A percentile compares a stretch with the other conserved stretches of the same genome.
These are phyloP conservation scores for Crepidotus sp. DNA, from an alignment of 1,284 basidiomycete species.

Conservation along the genomic window DNA sequence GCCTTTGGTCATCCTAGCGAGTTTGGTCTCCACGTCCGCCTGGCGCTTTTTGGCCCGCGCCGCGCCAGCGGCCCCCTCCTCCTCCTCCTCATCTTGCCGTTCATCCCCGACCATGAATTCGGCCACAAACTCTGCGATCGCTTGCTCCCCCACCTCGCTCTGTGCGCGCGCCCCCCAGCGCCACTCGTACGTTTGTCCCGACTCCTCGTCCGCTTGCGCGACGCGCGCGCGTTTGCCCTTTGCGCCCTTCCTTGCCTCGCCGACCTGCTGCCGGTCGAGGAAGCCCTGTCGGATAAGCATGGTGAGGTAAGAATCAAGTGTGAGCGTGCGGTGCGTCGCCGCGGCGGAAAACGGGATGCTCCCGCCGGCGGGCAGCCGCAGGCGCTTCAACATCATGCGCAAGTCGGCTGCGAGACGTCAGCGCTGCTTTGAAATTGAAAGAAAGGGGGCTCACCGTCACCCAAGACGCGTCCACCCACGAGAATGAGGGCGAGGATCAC, in stretches of 20 bases:
- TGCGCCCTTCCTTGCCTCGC: slow-evolving; percentile 36
- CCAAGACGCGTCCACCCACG: slow-evolving; percentile 56
- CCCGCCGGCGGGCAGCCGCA: slow-evolving; percentile 41
- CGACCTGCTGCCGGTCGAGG: slow-evolving; percentile 49
- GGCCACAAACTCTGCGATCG: slow-evolving; percentile 55
- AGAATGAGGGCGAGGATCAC: slow-evolving; percentile 65
- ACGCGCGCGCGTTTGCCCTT: slow-evolving; percentile 37
- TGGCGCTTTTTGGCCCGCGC: slow-evolving; percentile 33
- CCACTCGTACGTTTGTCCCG: slow-evolving; percentile 56
- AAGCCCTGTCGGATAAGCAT: slow-evolving; percentile 56
- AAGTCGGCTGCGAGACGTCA: slow-evolving; percentile 38
- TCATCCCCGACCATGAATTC: slow-evolving; percentile 63
- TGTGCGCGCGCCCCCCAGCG: slow-evolving; percentile 70
- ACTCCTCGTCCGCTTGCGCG: slow-evolving; percentile 42
- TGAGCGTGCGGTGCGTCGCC: slow-evolving; percentile 34
- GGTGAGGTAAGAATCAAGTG: slow-evolving; percentile 50
- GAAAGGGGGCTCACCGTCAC: slow-evolving; percentile 43
- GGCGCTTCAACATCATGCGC: slow-evolving; percentile 48
- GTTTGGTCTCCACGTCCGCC: slow-evolving; percentile 27
- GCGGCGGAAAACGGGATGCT: slow-evolving; percentile 30
- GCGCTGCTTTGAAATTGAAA: not conserved
- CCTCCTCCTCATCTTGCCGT: slow-evolving; percentile 36
- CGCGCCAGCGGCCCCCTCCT: slow-evolving; percentile 23
- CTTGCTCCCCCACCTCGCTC: slow-evolving; percentile 63
- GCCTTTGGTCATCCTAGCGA: slow-evolving; percentile 43